Evolutionary conservation across 139 green algal species (phyloP), one percentile per base, ranked within the genome.

Genomic region (Pleodorina starrii): DNA sequence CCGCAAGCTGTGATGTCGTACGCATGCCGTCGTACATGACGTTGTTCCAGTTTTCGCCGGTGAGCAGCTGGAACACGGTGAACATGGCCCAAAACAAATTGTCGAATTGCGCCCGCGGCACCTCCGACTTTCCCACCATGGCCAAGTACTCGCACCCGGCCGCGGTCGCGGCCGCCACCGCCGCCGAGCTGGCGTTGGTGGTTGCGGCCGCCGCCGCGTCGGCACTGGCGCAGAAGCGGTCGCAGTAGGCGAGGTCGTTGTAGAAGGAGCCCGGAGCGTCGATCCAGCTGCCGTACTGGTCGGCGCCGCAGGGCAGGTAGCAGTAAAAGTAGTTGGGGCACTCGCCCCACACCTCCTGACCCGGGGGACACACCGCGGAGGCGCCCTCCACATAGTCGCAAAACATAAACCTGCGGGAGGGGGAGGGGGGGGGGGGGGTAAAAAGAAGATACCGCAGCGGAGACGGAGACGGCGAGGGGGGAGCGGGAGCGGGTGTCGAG

Each of bases 1-100:
- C 69, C 1, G 91, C 78, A 21, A 57, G 80, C 10, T 89, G 76
- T 0, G 73, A 84, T 0, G 90, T 90, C 1, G 85, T 89, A 27
- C 82, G 82, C 63, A 88, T 88, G 25, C 57, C 14, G 66, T 88
- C 66, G 32, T 71, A 79, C 82, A 88, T 88, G 82, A 88, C 29
- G 44, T 79, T 57, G 66, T 88, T 88, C 82, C 82, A 88, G 66
- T 94, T 94, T 38, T 93, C 92, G 9, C 77, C 79, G 0, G 92
- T 96, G 25, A 94, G 80, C 42, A 96, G 72, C 85, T 95, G 93
- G 86, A 97, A 97, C 17, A 96, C 91, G 2, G 93, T 94, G 50
- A 94, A 89, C 43, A 95, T 74, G 1, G 71, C 80, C 91, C 82
- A 95, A 72, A 90, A 93, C 46, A 96, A 84, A 87, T 91, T 94